Evolutionary conservation across 139 green algal species (phyloP).

Genomic region (Raphidocelis subcapitata): DNA sequence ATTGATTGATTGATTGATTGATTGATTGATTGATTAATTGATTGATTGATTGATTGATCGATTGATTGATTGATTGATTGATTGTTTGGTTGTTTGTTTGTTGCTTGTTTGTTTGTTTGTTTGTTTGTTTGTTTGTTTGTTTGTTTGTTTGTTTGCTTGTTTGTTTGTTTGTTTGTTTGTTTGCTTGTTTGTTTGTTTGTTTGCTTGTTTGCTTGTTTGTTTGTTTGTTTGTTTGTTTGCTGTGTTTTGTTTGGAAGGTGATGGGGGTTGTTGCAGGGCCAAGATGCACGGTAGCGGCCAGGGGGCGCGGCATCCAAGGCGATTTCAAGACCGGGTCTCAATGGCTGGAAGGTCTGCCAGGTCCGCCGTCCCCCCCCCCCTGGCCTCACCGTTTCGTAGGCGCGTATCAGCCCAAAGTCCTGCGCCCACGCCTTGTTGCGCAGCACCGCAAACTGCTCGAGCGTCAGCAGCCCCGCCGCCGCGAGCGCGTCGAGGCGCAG

Average conservation of each 20-base stretch:
- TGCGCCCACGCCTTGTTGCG: constrained; percentile 35
- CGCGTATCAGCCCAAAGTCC: constrained; percentile 31
- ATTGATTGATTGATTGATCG: not conserved
- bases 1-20: not conserved
- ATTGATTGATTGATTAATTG: not conserved
- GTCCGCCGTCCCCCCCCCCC: too few species aligned
- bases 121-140: not conserved
- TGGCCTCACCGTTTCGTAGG: constrained; percentile 10
- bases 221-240: too few species aligned
- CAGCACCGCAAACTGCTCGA: constrained; percentile 40
- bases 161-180: too few species aligned
- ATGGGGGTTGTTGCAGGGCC: too few species aligned
- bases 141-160: too few species aligned
- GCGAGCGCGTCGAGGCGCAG: constrained; percentile 37
- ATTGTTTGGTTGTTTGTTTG: not conserved
- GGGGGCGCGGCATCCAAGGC: too few species aligned
- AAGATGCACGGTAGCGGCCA: too few species aligned
- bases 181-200: too few species aligned
- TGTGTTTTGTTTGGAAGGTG: too few species aligned
- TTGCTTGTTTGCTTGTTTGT: too few species aligned
- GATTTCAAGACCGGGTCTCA: too few species aligned
- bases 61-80: not conserved
- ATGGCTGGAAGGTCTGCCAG: too few species aligned
- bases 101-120: not conserved
- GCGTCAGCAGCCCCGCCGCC: constrained; percentile 18